Evolutionary conservation across 2,329 filamentous ascomycete genomes (phyloP).

Genomic region (Alternaria sp.): DNA sequence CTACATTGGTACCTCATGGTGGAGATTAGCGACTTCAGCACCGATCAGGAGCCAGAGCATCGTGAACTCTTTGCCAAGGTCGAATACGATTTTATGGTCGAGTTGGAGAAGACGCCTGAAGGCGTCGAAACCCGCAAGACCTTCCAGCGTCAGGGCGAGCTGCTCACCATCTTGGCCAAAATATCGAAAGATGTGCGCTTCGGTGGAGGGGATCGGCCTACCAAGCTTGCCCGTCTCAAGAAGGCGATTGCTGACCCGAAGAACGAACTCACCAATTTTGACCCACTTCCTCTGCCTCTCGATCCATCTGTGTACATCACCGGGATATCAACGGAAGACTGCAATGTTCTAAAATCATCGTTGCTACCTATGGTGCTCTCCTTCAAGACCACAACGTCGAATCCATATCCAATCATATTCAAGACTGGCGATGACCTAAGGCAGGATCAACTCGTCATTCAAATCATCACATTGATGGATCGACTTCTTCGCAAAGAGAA

Average conservation of each 20-base stretch:
- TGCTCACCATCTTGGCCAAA: constrained; percentile 84
- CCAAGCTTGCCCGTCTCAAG: constrained; percentile 85
- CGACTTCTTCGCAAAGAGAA: constrained; percentile 95
- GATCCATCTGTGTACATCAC: constrained; percentile 82
- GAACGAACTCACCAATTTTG: constrained; percentile 83
- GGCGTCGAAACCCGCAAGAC: constrained; percentile 77
- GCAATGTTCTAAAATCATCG: constrained; percentile 93
- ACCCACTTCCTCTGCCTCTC: constrained; percentile 85
- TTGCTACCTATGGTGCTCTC: constrained; percentile 89
- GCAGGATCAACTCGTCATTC: constrained; percentile 96
- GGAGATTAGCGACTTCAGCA: constrained; percentile 84
- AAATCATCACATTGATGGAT: constrained; percentile 98
- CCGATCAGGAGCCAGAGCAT: constrained; percentile 75
- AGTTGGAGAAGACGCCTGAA: constrained; percentile 73
- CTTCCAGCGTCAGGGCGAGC: constrained; percentile 84
- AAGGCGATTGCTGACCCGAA: constrained; percentile 84
- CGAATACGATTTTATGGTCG: constrained; percentile 94
- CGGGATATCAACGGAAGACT: constrained; percentile 82
- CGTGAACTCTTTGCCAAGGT: constrained; percentile 90
- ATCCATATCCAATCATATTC: constrained; percentile 91
- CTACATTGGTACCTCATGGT: constrained; percentile 99
- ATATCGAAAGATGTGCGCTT: constrained; percentile 88
- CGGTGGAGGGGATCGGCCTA: constrained; percentile 75
- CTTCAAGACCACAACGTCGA: constrained; percentile 80
- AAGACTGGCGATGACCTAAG: constrained; percentile 96